A percentile compares a stretch with the other conserved stretches of the same genome.
These are phyloP conservation scores for Kokia cookei DNA, from an alignment of 441 rosid species.

Conservation along the genomic window DNA sequence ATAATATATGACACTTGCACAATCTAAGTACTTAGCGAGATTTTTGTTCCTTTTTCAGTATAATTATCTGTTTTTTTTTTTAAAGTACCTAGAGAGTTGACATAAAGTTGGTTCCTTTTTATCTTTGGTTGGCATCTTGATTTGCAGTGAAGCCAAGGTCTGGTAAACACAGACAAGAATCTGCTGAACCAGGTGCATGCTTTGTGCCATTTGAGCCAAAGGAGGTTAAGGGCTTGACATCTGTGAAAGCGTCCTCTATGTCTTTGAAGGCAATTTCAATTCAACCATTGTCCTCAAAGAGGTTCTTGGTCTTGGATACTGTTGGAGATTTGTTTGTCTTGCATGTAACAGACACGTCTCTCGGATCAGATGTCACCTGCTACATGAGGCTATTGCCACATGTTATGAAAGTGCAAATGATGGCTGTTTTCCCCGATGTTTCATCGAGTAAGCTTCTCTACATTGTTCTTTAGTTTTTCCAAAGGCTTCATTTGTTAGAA, in stretches of 20 bases:
- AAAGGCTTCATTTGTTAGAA: conserved; percentile 6
- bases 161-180: conserved; percentile 43
- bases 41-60: neutral
- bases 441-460: conserved; percentile 46
- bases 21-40: conserved; percentile 2
- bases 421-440: conserved; percentile 59
- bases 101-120: neutral
- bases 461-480: neutral
- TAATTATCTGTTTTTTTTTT: neutral
- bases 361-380: conserved; percentile 36
- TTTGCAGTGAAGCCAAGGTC: conserved; percentile 46
- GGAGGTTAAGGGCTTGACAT: conserved; percentile 21
- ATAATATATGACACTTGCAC: neutral
- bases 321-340: conserved; percentile 51
- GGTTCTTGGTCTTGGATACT: conserved; percentile 57
- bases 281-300: conserved; percentile 48
- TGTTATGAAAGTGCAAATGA: conserved; percentile 57
- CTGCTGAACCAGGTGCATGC: conserved; percentile 31
- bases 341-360: conserved; percentile 29
- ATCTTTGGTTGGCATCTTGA: conserved; percentile 6
- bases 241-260: conserved; percentile 15
- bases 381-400: conserved; percentile 47
- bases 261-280: conserved; percentile 47
- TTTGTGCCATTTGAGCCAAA: conserved; percentile 39
- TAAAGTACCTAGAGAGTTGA: neutral